phyloP scores from a whole-genome alignment of 441 rosid genomes.

The Erodium moschatum region DNA sequence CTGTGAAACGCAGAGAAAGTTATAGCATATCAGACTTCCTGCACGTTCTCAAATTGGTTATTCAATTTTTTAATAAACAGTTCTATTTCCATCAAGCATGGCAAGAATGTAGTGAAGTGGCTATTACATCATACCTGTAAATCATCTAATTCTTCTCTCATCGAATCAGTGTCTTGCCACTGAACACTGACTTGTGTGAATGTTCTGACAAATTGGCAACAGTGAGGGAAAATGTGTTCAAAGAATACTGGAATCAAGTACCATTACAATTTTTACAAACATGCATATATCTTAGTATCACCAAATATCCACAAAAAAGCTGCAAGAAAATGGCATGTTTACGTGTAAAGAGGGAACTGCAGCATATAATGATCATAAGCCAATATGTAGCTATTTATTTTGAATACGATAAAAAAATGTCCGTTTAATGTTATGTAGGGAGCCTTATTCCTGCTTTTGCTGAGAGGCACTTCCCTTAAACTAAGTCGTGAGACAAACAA shows the following conservation, averaged over 20 bases:
- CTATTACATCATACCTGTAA: constrained; percentile 53
- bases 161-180: constrained; percentile 98
- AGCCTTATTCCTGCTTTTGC: not conserved
- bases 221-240: constrained; percentile 15
- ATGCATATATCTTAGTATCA: not conserved
- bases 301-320: not conserved
- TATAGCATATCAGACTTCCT: constrained; percentile 15
- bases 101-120: not conserved
- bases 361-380: constrained; percentile 1
- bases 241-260: constrained; percentile 13
- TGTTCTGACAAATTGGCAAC: constrained; percentile 50
- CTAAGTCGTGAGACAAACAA: not conserved
- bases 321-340: not conserved
- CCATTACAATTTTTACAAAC: not conserved
- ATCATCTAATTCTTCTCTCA: constrained; percentile 99
- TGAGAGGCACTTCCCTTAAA: not conserved
- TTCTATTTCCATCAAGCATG: not conserved
- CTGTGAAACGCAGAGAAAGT: constrained; percentile 35
- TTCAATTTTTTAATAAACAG: constrained; percentile 9
- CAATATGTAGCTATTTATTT: not conserved
- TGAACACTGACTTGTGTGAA: constrained; percentile 97
- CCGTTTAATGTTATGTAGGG: not conserved
- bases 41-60: constrained; percentile 13
- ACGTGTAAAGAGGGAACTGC: not conserved
- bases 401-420: not conserved